phyloP scores from a whole-genome alignment of 257 asterid genomes.

The Solanum chaucha region DNA sequence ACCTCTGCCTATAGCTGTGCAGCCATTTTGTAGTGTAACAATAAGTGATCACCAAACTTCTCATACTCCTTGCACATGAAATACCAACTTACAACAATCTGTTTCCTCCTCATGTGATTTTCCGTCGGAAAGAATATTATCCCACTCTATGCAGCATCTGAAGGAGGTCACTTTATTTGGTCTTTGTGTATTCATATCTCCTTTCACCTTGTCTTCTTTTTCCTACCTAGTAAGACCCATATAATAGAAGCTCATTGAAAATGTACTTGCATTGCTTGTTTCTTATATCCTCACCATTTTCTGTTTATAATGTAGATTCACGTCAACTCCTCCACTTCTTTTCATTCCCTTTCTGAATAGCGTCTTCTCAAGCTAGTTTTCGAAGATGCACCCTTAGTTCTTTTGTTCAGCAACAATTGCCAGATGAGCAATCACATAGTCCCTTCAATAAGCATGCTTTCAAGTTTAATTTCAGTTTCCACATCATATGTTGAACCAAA shows the following conservation, averaged over 20 bases:
- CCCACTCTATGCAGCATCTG: neutral
- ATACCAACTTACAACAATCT: neutral
- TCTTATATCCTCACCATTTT: too few relatives aligned
- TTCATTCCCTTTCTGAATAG: neutral
- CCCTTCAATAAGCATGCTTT: neutral
- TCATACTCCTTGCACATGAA: neutral
- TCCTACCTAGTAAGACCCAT: neutral
- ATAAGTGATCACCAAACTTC: neutral
- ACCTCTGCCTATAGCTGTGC: neutral
- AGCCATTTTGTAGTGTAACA: neutral
- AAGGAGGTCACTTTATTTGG: neutral
- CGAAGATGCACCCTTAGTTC: neutral
- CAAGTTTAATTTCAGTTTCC: neutral
- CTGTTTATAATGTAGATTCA: neutral
- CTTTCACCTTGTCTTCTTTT: neutral
- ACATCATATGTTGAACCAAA: neutral
- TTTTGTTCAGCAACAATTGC: neutral
- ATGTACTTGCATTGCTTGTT: neutral
- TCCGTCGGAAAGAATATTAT: neutral
- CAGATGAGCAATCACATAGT: neutral
- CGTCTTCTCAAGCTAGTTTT: neutral
- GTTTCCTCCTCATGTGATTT: neutral
- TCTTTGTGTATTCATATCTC: neutral
- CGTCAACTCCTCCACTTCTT: neutral
- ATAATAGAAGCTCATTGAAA: neutral